Percentiles rank a stretch among this genome's conserved stretches.
These are phyloP conservation scores for Aschersonia sp. DNA, from an alignment of 2,329 filamentous ascomycete species.

Conservation along the genomic window DNA sequence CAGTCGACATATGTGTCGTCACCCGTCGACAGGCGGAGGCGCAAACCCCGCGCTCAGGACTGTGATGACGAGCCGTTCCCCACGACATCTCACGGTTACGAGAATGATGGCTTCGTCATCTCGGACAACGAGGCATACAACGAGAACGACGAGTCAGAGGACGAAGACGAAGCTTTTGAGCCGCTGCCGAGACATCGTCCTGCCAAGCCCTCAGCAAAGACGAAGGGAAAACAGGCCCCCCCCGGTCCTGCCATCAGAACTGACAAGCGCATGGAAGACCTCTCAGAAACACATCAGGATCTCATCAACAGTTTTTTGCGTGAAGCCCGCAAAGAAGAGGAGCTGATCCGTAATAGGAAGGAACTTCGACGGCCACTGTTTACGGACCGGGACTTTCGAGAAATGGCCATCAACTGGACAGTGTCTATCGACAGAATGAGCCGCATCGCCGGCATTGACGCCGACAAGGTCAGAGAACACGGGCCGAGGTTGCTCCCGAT, in stretches of 20 bases:
- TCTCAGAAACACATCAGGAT: constrained; percentile 46
- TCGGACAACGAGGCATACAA: constrained; percentile 18
- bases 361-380: constrained; percentile 47
- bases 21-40: constrained; percentile 24
- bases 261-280: constrained; percentile 35
- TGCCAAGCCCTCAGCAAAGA: constrained; percentile 15
- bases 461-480: constrained; percentile 44
- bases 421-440: constrained; percentile 45
- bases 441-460: constrained; percentile 46
- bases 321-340: constrained; percentile 44
- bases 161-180: constrained; percentile 31
- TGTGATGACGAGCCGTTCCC: constrained; percentile 15
- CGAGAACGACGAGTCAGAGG: constrained; percentile 19
- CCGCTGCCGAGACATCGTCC: constrained; percentile 23
- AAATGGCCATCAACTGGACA: constrained; percentile 61
- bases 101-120: not conserved
- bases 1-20: constrained; percentile 36
- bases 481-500: constrained; percentile 47
- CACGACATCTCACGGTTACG: not conserved
- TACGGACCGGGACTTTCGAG: constrained; percentile 51
- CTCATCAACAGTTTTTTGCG: constrained; percentile 51
- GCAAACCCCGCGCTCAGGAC: constrained; percentile 10
- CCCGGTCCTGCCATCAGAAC: constrained; percentile 43
- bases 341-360: constrained; percentile 44
- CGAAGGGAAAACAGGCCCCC: constrained; percentile 3